phyloP scores from a whole-genome alignment of 2,329 filamentous ascomycete species.

The Botrytis medusae region DNA sequence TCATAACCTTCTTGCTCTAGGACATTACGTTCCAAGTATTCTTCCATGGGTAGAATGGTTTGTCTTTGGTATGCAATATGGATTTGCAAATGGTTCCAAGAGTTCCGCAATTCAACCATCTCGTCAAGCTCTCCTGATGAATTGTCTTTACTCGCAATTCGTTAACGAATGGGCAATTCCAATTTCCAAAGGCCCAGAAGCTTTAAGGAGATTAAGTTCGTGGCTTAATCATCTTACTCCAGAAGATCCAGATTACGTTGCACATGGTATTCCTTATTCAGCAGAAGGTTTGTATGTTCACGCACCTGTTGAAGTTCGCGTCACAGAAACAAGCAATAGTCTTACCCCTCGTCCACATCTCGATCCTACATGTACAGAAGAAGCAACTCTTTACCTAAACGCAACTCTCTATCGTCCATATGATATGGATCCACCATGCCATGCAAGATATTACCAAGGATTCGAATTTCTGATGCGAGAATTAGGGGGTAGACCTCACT shows the following conservation, averaged over 20 bases:
- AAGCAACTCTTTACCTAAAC: constrained; percentile 83
- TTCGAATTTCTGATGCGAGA: constrained; percentile 92
- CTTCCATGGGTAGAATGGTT: constrained; percentile 93
- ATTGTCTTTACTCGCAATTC: constrained; percentile 97
- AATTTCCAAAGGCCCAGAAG: constrained; percentile 81
- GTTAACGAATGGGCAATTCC: constrained; percentile 98
- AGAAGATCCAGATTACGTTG: constrained; percentile 62
- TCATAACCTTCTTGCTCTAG: constrained; percentile 82
- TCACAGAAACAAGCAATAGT: constrained; percentile 64
- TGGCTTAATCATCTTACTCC: constrained; percentile 72
- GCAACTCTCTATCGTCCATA: constrained; percentile 88
- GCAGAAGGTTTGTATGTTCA: constrained; percentile 79
- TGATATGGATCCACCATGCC: constrained; percentile 72
- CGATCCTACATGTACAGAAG: constrained; percentile 67
- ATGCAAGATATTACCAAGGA: constrained; percentile 76
- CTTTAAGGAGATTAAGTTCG: constrained; percentile 74
- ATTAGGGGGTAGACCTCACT: constrained; percentile 78
- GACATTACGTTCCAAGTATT: constrained; percentile 74
- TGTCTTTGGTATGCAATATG: constrained; percentile 96
- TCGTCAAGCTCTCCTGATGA: constrained; percentile 82
- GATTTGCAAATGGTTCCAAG: constrained; percentile 69
- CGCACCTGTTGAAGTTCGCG: constrained; percentile 88
- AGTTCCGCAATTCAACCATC: constrained; percentile 78
- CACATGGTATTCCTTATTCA: constrained; percentile 75
- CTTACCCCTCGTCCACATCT: constrained; percentile 57